These are phyloP conservation scores for Zizania latifolia DNA, from an alignment of 176 grass and related monocot species.

Conservation along the genomic window DNA sequence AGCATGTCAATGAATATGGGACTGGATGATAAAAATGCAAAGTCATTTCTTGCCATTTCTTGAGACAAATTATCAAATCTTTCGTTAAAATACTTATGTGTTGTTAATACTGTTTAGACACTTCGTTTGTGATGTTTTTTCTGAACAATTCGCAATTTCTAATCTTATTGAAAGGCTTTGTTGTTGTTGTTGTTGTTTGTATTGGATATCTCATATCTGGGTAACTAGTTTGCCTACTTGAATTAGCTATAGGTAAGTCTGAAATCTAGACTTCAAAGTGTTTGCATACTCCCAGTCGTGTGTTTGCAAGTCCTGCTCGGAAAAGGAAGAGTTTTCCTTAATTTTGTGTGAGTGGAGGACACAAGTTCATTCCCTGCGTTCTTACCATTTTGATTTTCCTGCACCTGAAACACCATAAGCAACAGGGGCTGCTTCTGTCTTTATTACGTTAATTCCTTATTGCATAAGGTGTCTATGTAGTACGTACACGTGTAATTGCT, in stretches of 20 bases:
- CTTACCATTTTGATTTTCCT: constrained; percentile 3
- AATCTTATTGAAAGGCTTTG: too few relatives aligned
- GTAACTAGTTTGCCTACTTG: not conserved
- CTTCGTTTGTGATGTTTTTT: not conserved
- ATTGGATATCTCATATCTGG: not conserved
- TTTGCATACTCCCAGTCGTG: not conserved
- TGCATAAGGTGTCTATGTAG: not conserved
- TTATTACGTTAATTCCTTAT: not conserved
- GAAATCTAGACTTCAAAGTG: not conserved
- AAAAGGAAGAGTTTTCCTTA: not conserved
- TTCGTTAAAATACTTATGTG: not conserved
- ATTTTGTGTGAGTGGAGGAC: not conserved
- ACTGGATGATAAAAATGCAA: too few relatives aligned
- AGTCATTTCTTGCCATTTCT: too few relatives aligned
- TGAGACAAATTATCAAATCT: too few relatives aligned
- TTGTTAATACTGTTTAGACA: not conserved
- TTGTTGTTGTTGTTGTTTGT: not conserved
- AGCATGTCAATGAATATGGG: too few relatives aligned
- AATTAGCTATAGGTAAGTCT: not conserved
- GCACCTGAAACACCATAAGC: not conserved
- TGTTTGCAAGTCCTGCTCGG: not conserved
- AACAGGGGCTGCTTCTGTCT: not conserved
- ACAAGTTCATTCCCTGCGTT: not conserved
- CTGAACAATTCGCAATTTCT: constrained; percentile 9
- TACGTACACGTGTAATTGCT: constrained; percentile 6